Percentiles rank a stretch among this genome's conserved stretches.
Evolutionary conservation across 164 flowering plant genomes (phyloP).

Genomic region (Umbellularia californica): DNA sequence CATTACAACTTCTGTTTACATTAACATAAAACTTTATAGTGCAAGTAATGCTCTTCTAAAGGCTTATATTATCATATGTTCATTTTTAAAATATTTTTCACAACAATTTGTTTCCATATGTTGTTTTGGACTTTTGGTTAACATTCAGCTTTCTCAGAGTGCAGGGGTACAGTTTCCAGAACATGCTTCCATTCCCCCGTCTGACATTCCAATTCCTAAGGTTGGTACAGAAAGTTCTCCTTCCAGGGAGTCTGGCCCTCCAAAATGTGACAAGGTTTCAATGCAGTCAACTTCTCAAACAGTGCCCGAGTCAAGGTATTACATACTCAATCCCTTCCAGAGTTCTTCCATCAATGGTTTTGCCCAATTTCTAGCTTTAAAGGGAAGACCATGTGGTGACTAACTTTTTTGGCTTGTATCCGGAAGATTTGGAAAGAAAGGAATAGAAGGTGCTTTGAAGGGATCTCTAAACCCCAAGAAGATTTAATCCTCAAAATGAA

Average conservation of each 20-base stretch:
- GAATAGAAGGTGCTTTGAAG: too few relatives aligned
- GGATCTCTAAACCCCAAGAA: too few relatives aligned
- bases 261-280: slow-evolving; percentile 32
- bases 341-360: too few relatives aligned
- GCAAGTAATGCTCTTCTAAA: neutral
- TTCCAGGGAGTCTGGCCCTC: slow-evolving; percentile 28
- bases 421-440: too few relatives aligned
- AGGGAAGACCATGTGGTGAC: too few relatives aligned
- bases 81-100: neutral
- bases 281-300: slow-evolving; percentile 33
- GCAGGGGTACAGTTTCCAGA: slow-evolving; percentile 84
- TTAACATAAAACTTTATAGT: neutral
- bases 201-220: slow-evolving; percentile 25
- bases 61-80: neutral
- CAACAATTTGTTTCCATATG: neutral
- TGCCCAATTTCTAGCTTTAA: too few relatives aligned
- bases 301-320: slow-evolving; percentile 74
- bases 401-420: too few relatives aligned
- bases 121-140: neutral
- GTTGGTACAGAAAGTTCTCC: slow-evolving; percentile 23
- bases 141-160: slow-evolving; percentile 37
- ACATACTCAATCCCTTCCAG: neutral
- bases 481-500: too few relatives aligned
- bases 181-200: slow-evolving; percentile 29
- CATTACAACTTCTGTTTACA: neutral